phyloP scores from a whole-genome alignment of 2,329 filamentous ascomycete genomes.

The Pseudogymnoascus sp. region DNA sequence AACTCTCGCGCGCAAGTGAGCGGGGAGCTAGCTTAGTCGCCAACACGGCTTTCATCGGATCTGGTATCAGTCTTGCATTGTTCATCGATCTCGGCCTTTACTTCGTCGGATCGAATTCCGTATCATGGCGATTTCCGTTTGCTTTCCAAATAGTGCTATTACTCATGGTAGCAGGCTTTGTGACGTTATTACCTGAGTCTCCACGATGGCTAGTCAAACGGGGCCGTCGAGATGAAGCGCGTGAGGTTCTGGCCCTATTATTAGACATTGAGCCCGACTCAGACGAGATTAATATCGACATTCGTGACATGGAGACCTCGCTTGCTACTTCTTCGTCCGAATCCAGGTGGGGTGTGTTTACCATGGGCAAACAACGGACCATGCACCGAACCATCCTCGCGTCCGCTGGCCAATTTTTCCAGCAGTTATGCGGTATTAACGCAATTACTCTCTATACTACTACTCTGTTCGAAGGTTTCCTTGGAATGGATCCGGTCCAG shows the following conservation, averaged over 20 bases:
- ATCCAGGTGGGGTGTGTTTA: background rate
- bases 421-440: slow-evolving; percentile 41
- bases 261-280: slow-evolving; percentile 3
- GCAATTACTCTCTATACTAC: slow-evolving; percentile 9
- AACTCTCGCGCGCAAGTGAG: slow-evolving; percentile 46
- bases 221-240: slow-evolving; percentile 6
- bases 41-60: slow-evolving; percentile 46
- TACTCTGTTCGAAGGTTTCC: slow-evolving; percentile 2
- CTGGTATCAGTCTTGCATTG: slow-evolving; percentile 48
- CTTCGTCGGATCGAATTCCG: slow-evolving; percentile 38
- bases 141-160: slow-evolving; percentile 50
- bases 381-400: slow-evolving; percentile 3
- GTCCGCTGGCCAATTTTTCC: slow-evolving; percentile 29
- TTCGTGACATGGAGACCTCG: background rate
- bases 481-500: background rate
- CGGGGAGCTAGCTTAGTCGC: slow-evolving; percentile 51
- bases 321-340: background rate
- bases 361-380: background rate
- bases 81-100: slow-evolving; percentile 49
- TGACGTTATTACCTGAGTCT: slow-evolving; percentile 7
- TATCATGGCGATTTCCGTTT: slow-evolving; percentile 52
- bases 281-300: slow-evolving; percentile 7
- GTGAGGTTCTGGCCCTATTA: background rate
- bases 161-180: slow-evolving; percentile 38
- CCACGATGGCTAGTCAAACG: slow-evolving; percentile 10